Evolutionary conservation across 2,329 filamentous ascomycete species (phyloP).

Genomic region (Didymella segeticola): DNA sequence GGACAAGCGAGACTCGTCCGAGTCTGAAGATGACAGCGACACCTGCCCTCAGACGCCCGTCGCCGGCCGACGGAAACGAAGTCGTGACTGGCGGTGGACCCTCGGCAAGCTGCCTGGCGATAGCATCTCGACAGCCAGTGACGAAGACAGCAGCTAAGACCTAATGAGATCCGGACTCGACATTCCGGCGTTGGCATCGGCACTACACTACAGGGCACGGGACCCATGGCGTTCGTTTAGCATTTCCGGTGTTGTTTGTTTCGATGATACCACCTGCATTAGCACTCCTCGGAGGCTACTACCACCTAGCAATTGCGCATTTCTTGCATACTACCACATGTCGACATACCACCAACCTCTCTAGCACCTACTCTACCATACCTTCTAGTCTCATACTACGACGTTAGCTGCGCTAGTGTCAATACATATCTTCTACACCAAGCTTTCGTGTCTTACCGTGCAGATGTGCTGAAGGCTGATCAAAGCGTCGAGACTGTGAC

Average conservation of each 20-base stretch:
- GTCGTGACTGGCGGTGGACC: slow-evolving; percentile 65
- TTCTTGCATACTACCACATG: slow-evolving; percentile 3
- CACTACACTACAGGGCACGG: slow-evolving; percentile 14
- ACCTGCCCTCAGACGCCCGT: slow-evolving; percentile 61
- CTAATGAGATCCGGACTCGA: background rate
- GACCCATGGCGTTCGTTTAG: slow-evolving; percentile 30
- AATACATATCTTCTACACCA: slow-evolving; percentile 11
- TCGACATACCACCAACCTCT: slow-evolving; percentile 4
- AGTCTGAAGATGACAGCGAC: slow-evolving; percentile 56
- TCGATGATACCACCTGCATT: slow-evolving; percentile 36
- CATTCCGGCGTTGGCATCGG: slow-evolving; percentile 1
- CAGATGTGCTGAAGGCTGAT: background rate
- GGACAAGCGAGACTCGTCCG: slow-evolving; percentile 54
- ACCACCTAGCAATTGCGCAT: slow-evolving; percentile 2
- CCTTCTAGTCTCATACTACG: slow-evolving; percentile 17
- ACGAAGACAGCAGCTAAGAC: slow-evolving; percentile 40
- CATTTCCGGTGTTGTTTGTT: slow-evolving; percentile 39
- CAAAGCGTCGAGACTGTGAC: background rate
- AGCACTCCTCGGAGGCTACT: slow-evolving; percentile 9
- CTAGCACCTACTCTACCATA: slow-evolving; percentile 1
- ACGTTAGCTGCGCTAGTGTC: slow-evolving; percentile 18
- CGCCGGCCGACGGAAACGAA: slow-evolving; percentile 60
- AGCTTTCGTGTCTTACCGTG: background rate
- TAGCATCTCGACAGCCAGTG: slow-evolving; percentile 30
- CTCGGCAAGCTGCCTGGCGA: slow-evolving; percentile 53